phyloP scores from a whole-genome alignment of 805 yeast species.

The Myxozyma vanderwaltii region DNA sequence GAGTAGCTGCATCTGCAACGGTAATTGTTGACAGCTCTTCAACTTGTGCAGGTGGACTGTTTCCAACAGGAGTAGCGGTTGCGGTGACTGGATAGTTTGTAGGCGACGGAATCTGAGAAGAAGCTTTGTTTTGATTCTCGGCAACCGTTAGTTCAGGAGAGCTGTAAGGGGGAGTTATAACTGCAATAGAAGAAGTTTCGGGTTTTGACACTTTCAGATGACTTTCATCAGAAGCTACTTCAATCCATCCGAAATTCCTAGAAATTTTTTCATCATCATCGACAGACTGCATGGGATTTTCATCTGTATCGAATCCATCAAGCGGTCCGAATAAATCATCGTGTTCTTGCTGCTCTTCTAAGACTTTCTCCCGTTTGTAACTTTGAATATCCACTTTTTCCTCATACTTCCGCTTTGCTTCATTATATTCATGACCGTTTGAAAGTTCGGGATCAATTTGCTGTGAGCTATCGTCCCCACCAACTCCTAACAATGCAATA shows the following conservation, averaged over 20 bases:
- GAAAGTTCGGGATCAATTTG: not conserved
- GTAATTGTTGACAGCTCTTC: not conserved
- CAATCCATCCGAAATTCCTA: not conserved
- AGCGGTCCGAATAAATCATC: not conserved
- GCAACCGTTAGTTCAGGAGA: not conserved
- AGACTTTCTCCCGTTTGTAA: not conserved
- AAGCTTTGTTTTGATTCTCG: not conserved
- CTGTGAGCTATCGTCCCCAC: not conserved
- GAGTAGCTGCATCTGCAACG: not conserved
- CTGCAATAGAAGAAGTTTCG: not conserved
- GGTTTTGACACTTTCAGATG: not conserved
- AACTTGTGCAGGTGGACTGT: not conserved
- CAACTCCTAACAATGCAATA: not conserved
- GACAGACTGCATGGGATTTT: not conserved
- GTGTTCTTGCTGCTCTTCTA: not conserved
- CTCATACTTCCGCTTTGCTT: not conserved
- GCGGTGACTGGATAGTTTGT: constrained; percentile 1
- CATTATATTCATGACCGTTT: not conserved
- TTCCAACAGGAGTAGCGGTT: not conserved
- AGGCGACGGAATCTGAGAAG: not conserved
- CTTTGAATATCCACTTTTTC: not conserved
- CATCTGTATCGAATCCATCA: not conserved
- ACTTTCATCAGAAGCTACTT: not conserved
- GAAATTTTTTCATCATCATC: not conserved
- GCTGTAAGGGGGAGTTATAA: constrained; percentile 6